These are phyloP conservation scores for Prillingera fragicola DNA, from an alignment of 1,284 basidiomycete genomes.

Conservation along the genomic window DNA sequence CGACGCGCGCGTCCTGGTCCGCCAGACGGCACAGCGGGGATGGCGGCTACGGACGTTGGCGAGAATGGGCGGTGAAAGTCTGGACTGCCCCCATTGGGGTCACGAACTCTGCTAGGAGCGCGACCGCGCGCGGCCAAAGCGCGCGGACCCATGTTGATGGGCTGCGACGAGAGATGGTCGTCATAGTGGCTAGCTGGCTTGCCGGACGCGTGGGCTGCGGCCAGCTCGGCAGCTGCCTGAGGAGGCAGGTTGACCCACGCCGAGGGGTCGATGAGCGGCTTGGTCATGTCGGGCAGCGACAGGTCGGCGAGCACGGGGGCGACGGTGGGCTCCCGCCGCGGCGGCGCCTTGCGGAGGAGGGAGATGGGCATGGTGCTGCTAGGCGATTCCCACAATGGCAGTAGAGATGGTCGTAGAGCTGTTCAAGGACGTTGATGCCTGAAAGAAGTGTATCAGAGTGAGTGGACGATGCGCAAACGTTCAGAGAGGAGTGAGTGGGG, in stretches of 20 bases:
- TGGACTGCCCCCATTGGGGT: constrained; percentile 4
- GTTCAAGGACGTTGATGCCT: too few relatives aligned
- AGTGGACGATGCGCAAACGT: too few relatives aligned
- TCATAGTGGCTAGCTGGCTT: neutral
- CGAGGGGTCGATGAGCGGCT: constrained; percentile 34
- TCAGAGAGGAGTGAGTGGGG: too few relatives aligned
- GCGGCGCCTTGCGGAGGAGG: constrained; percentile 12
- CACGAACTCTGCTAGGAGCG: constrained; percentile 6
- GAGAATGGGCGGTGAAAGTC: constrained; percentile 39
- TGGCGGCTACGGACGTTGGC: constrained; percentile 22
- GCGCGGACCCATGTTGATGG: neutral
- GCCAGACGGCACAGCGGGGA: constrained; percentile 1
- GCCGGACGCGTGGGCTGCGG: neutral
- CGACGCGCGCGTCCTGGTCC: constrained; percentile 1
- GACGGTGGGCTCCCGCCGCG: constrained; percentile 4
- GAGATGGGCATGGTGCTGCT: constrained; percentile 21
- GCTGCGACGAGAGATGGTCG: neutral
- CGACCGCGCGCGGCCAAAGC: constrained; percentile 1
- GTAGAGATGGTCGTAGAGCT: too few relatives aligned
- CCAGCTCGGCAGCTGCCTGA: neutral
- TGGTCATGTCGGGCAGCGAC: constrained; percentile 35
- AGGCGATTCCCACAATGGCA: too few relatives aligned
- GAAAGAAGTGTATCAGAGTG: too few relatives aligned
- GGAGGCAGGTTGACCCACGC: constrained; percentile 26
- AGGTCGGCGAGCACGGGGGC: constrained; percentile 25